Conservation (phyloP, 179 eudicot genomes). For the Silene noctiflora region DNA sequence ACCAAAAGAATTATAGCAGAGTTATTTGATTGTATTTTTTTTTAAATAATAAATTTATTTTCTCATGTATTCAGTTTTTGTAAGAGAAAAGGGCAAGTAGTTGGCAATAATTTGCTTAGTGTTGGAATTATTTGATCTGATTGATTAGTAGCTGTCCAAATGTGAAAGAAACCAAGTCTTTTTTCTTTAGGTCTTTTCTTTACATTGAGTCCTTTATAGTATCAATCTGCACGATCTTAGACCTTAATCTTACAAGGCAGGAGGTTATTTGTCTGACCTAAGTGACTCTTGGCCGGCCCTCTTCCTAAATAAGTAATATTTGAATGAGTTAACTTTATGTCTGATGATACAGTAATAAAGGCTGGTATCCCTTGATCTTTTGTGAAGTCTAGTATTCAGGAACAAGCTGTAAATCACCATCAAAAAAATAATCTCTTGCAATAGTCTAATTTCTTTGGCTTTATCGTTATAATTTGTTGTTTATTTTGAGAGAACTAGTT, state of each 20-base stretch:
- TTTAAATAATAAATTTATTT: no score
- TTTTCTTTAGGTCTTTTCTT: no score
- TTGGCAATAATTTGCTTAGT: no score
- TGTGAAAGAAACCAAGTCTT: no score
- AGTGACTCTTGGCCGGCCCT: background rate
- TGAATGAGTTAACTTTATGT: background rate
- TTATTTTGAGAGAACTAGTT: background rate
- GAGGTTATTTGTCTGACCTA: background rate
- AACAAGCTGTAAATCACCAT: background rate
- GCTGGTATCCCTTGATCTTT: background rate
- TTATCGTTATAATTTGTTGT: background rate
- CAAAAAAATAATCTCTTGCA: background rate
- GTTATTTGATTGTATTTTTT: no score
- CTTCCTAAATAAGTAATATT: background rate
- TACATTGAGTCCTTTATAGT: background rate
- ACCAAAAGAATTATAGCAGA: no score
- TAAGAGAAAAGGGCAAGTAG: no score
- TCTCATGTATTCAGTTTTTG: no score
- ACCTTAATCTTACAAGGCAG: background rate
- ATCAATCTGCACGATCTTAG: no score
- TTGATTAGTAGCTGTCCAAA: no score
- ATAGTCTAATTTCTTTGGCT: slow-evolving; percentile 3
- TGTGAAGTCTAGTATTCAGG: background rate
- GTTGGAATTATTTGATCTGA: no score
- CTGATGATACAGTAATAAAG: background rate